phyloP scores from a whole-genome alignment of 805 yeast genomes.

The Kuraishia cidri region DNA sequence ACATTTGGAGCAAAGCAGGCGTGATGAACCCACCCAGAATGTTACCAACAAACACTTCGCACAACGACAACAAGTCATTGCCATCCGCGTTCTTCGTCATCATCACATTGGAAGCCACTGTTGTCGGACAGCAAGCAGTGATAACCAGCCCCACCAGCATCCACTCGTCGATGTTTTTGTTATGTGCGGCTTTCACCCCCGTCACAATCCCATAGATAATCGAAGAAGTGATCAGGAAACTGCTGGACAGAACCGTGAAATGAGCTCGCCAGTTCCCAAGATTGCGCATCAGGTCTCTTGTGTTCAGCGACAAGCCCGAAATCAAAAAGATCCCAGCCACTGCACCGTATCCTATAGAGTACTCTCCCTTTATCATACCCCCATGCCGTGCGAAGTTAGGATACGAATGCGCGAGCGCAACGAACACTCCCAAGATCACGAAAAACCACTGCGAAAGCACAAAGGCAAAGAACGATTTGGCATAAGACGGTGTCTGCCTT shows the following conservation, averaged over 20 bases:
- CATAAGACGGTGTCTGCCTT: background rate
- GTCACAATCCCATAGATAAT: constrained; percentile 66
- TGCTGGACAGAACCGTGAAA: constrained; percentile 51
- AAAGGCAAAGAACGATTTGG: background rate
- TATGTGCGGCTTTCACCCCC: constrained; percentile 53
- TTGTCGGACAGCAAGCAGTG: constrained; percentile 85
- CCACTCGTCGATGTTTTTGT: constrained; percentile 62
- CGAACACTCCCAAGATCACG: constrained; percentile 57
- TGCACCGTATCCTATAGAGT: constrained; percentile 76
- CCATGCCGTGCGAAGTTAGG: constrained; percentile 83
- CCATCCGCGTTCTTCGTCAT: constrained; percentile 88
- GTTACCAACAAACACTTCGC: constrained; percentile 84
- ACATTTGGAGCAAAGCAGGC: constrained; percentile 78
- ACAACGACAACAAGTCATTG: constrained; percentile 65
- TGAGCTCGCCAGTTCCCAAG: constrained; percentile 80
- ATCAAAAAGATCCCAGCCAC: constrained; percentile 75
- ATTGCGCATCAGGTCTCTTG: constrained; percentile 52
- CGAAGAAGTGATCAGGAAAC: constrained; percentile 59
- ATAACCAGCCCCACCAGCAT: constrained; percentile 74
- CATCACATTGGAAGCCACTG: constrained; percentile 85
- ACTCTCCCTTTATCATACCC: constrained; percentile 67
- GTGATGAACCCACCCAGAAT: constrained; percentile 80
- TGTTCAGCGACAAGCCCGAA: constrained; percentile 72
- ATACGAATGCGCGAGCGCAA: constrained; percentile 67
- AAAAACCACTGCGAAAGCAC: constrained; percentile 60